phyloP scores from a whole-genome alignment of 306 rosid genomes.

The Cyamopsis tetragonoloba region DNA sequence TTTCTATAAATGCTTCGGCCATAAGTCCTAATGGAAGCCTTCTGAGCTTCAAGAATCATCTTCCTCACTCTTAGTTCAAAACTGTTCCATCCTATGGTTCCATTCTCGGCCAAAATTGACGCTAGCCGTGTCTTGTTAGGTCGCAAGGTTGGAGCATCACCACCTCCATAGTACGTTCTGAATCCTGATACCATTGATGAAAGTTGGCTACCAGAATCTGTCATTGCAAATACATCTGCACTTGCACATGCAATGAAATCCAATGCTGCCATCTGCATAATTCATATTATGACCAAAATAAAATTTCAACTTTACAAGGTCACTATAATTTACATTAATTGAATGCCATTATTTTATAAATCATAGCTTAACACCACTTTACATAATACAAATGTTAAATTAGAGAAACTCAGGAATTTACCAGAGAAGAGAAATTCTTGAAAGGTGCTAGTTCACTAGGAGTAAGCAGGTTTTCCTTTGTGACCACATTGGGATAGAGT shows the following conservation, averaged over 20 bases:
- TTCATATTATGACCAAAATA: too few relatives aligned
- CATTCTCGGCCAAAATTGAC: constrained; percentile 58
- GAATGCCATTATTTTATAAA: too few relatives aligned
- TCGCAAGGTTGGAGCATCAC: constrained; percentile 68
- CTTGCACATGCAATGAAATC: constrained; percentile 91
- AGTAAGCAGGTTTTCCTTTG: constrained; percentile 81
- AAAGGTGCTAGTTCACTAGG: constrained; percentile 74
- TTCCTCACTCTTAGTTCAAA: constrained; percentile 73
- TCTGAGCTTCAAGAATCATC: constrained; percentile 87
- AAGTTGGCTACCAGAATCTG: constrained; percentile 97
- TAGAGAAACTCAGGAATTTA: too few relatives aligned
- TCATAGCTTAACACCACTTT: too few relatives aligned
- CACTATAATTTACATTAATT: too few relatives aligned
- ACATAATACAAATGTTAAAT: too few relatives aligned
- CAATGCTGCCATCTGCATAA: constrained; percentile 93
- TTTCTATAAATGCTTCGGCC: constrained; percentile 86
- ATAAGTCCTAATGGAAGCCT: constrained; percentile 44
- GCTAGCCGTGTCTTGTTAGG: constrained; percentile 94
- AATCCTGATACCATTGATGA: constrained; percentile 91
- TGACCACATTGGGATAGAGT: constrained; percentile 82
- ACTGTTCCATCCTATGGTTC: constrained; percentile 57
- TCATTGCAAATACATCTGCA: constrained; percentile 92
- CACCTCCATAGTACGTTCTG: constrained; percentile 72
- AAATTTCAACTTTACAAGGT: neutral
- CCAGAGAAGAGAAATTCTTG: constrained; percentile 88